These are phyloP conservation scores for Hebeloma cylindrosporum DNA, from an alignment of 768 basidiomycete genomes.

Conservation along the genomic window DNA sequence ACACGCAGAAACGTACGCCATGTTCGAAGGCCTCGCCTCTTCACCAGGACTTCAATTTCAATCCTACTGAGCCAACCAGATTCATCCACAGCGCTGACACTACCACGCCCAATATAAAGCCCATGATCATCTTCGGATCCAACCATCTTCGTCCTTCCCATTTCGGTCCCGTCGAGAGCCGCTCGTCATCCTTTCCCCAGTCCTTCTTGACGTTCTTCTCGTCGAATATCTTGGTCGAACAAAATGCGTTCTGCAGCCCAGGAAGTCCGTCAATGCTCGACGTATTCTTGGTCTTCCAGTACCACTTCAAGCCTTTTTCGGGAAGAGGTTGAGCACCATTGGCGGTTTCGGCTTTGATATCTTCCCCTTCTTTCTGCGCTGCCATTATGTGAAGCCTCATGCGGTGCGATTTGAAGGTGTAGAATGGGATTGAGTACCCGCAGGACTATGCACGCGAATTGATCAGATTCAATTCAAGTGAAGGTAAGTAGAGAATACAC, in stretches of 20 bases:
- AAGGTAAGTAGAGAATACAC: constrained; percentile 12
- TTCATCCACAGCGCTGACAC: constrained; percentile 13
- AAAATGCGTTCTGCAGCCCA: constrained; percentile 14
- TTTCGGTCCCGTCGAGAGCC: not conserved
- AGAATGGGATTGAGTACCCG: constrained; percentile 58
- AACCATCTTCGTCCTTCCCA: constrained; percentile 1
- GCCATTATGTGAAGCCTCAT: constrained; percentile 42
- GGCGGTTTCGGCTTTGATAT: constrained; percentile 26
- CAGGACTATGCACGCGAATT: constrained; percentile 43
- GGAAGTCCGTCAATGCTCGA: constrained; percentile 24
- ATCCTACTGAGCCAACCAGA: not conserved
- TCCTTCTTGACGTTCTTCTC: constrained; percentile 7
- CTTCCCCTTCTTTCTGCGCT: constrained; percentile 36
- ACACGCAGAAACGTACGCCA: too few relatives aligned
- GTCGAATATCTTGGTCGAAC: constrained; percentile 15
- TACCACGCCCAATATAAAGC: constrained; percentile 13
- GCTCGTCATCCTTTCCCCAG: constrained; percentile 19
- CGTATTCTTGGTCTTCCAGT: constrained; percentile 38
- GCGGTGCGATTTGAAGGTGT: constrained; percentile 49
- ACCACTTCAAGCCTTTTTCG: constrained; percentile 46
- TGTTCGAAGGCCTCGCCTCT: not conserved
- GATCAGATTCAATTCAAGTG: not conserved
- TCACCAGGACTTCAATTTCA: constrained; percentile 5
- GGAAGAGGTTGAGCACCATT: constrained; percentile 9
- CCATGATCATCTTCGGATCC: constrained; percentile 10